Evolutionary conservation across 352 stramenopile species (phyloP).

Genomic region (Pythium monospermum): DNA sequence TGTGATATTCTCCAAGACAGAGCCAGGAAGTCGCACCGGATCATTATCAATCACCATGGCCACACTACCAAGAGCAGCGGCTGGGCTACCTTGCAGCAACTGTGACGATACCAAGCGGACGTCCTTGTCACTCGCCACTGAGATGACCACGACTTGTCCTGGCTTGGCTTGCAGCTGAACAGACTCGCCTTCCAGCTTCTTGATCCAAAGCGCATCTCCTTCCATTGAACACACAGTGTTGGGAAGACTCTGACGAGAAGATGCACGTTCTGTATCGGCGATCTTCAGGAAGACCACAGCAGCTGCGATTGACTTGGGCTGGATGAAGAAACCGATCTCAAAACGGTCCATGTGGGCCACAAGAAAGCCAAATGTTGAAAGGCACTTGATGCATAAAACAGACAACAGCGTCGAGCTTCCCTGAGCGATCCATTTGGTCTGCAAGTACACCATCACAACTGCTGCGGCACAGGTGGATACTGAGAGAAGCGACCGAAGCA

Average conservation of each 20-base stretch:
- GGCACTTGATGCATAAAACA: neutral
- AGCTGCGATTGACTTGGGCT: neutral
- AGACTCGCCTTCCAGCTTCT: no score
- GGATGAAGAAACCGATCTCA: neutral
- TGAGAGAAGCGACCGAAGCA: neutral
- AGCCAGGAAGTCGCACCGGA: neutral
- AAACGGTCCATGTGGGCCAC: neutral
- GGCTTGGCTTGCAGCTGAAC: no score
- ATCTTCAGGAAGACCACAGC: neutral
- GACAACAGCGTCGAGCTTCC: conserved; percentile 2
- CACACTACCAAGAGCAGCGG: neutral
- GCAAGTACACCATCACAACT: neutral
- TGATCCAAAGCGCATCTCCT: no score
- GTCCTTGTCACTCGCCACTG: no score
- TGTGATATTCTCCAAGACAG: neutral
- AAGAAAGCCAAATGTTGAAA: neutral
- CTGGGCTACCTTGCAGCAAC: no score
- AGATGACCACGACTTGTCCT: no score
- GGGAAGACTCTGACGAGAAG: neutral
- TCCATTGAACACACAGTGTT: no score
- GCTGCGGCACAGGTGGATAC: neutral
- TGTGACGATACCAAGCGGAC: no score
- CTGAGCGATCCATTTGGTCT: neutral
- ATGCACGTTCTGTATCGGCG: neutral
- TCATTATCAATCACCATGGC: neutral